Conservation (phyloP, 163 green algal species). For the Scenedesmus sp. region DNA sequence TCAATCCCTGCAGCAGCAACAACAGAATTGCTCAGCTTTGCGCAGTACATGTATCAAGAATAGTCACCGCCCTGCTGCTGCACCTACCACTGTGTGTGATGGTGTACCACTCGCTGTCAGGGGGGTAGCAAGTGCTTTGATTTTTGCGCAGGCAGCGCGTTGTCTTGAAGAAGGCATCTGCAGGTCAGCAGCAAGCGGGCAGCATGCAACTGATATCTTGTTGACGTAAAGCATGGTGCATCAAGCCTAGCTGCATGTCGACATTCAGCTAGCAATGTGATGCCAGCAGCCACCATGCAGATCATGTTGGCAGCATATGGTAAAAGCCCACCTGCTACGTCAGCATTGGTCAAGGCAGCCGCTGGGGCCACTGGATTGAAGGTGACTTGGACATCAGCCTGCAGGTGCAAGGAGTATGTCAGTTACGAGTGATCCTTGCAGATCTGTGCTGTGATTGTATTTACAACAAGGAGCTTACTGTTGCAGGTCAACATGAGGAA, state of each 20-base stretch:
- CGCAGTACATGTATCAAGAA: background rate
- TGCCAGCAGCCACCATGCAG: too few species aligned
- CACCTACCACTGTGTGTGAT: constrained; percentile 24
- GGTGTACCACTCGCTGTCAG: background rate
- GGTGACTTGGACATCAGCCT: constrained; percentile 18
- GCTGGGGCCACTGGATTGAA: constrained; percentile 35
- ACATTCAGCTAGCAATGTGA: too few species aligned
- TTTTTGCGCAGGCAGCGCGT: constrained; percentile 20
- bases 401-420: background rate
- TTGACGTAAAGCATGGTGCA: too few species aligned
- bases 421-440: background rate
- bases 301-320: background rate
- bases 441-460: background rate
- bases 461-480: background rate
- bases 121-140: background rate
- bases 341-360: background rate
- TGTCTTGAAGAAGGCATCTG: constrained; percentile 48
- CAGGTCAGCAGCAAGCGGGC: background rate
- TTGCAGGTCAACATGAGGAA: background rate
- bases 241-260: too few species aligned
- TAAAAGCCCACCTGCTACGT: background rate
- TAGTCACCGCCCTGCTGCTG: background rate
- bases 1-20: background rate
- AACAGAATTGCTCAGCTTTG: background rate
- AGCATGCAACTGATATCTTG: too few species aligned